Conservation (phyloP, 192 early-diverging fungal genomes). For the Coemansia sp. region DNA sequence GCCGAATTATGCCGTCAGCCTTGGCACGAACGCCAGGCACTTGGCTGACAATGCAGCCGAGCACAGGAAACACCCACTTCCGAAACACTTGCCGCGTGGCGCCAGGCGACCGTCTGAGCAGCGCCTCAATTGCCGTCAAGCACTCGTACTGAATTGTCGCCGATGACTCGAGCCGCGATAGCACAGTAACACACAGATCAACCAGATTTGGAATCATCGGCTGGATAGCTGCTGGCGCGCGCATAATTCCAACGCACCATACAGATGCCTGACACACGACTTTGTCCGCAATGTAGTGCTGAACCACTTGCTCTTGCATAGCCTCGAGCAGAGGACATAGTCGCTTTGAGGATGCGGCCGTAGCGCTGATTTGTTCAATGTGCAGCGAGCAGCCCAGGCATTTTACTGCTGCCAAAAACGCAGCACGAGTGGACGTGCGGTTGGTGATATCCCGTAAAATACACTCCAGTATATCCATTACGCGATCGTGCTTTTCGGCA, state of each 20-base stretch:
- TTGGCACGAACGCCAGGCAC: conserved; percentile 43
- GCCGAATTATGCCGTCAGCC: conserved; percentile 39
- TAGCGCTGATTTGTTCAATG: conserved; percentile 11
- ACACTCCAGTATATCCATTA: conserved; percentile 13
- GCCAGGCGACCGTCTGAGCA: conserved; percentile 27
- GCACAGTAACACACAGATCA: conserved; percentile 8
- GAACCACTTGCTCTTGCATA: conserved; percentile 2
- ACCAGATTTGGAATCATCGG: conserved; percentile 14
- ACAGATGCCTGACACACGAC: conserved; percentile 27
- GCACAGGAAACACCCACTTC: conserved; percentile 45
- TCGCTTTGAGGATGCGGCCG: conserved; percentile 2
- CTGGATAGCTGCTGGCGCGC: conserved; percentile 19
- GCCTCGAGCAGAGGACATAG: conserved; percentile 8
- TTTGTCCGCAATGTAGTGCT: conserved; percentile 24
- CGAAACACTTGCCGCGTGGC: conserved; percentile 30
- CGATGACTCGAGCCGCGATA: conserved; percentile 24
- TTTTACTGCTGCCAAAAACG: conserved; percentile 25
- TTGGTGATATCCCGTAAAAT: conserved; percentile 24
- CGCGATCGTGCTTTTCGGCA: neutral
- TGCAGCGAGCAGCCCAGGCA: conserved; percentile 40
- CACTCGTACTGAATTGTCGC: conserved; percentile 39
- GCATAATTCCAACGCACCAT: conserved; percentile 30
- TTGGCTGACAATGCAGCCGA: conserved; percentile 31
- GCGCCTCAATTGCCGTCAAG: conserved; percentile 34
- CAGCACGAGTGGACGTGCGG: neutral